Evolutionary conservation across 2,329 filamentous ascomycete species (phyloP), one percentile per base, ranked within the genome.

Genomic region (Mycosphaerella sp.): DNA sequence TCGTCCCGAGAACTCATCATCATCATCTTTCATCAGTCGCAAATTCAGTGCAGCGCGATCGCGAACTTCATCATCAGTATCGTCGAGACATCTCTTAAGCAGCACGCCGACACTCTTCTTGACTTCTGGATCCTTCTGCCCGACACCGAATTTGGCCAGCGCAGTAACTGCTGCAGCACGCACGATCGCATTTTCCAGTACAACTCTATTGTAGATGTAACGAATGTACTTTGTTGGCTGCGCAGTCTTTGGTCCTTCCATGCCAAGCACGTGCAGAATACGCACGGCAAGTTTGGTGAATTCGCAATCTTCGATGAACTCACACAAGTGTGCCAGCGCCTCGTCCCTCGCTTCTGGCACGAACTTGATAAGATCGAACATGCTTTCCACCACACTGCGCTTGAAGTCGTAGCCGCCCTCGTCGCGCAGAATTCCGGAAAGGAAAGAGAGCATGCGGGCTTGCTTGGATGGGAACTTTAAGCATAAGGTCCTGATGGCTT

Each of bases 361-460:
- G 67, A 98, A 98, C 72, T 97, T 96, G 78, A 98, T 97, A 53
- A 98, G 77, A 67, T 98, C 93, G 68, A 98, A 97, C 85, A 98
- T 97, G 79, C 90, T 95, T 77, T 98, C 93, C 17, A 98, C 92
- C 9, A 98, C 92, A 49, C 89, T 87, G 54, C 89, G 86, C 82
- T 98, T 98, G 76, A 98, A 98, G 58, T 97, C 93, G 71, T 95
- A 98, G 54, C 93, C 93, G 63, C 93, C 93, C 74, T 98, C 93
- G 64, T 98, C 93, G 29, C 93, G 84, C 49, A 98, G 78, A 55
- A 97, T 95, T n/a, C 91, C 89, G 67, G 92, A 95, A 45, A 98
- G 81, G 82, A 98, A 98, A 48, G 89, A 84, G 49, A 98, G 84
- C 91, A 98, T 97, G 59, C 90, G 91, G 45, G 92, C 92, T 74